Base-by-base conservation (phyloP, 106 monocot species). In the Ottelia alismoides region DNA sequence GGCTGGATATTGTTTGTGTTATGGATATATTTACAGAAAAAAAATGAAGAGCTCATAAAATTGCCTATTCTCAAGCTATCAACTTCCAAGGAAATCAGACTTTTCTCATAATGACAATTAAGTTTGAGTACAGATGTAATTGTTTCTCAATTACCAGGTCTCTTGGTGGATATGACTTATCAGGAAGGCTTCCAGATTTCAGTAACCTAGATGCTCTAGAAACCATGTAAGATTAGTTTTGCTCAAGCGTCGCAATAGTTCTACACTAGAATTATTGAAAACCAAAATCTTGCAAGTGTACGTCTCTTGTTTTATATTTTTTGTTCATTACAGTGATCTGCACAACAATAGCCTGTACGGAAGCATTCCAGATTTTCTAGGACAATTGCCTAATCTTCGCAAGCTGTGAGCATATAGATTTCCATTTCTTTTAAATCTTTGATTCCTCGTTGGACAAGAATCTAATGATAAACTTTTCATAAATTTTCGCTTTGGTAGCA, bases 201-300 rank as follows among this genome's bases (percentile, higher is more conserved):
- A 74, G 68, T 31, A 12, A 25, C 44, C 11, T 66, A 49, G 27
- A 28, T 19, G 31, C 51, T 14, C 46, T 75, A 0, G 30, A 59
- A 29, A 53, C 28, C 0, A 64, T 75, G 75, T 75, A 31, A 51
- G 62, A n/a, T n/a, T n/a, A n/a, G n/a, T n/a, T n/a, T n/a, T n/a
- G n/a, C n/a, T n/a, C n/a, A n/a, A n/a, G n/a, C n/a, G n/a, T n/a
- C n/a, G n/a, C n/a, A n/a, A n/a, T 47, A 31, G n/a, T 30, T 2
- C 30, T n/a, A 22, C 19, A 27, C 14, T 40, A 27, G 28, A 2
- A 9, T 11, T 5, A 9, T 18, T n/a, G 2, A 6, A 19, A 1
- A 30, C 20, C 31, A 21, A 29, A 20, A 19, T 17, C 20, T n/a
- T n/a, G n/a, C n/a, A n/a, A n/a, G 25, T 55, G 0, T 30, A 31